Evolutionary conservation across 371 early-diverging fungal genomes (phyloP), one percentile per base, ranked within the genome.

Genomic region (Mortierella sp.): DNA sequence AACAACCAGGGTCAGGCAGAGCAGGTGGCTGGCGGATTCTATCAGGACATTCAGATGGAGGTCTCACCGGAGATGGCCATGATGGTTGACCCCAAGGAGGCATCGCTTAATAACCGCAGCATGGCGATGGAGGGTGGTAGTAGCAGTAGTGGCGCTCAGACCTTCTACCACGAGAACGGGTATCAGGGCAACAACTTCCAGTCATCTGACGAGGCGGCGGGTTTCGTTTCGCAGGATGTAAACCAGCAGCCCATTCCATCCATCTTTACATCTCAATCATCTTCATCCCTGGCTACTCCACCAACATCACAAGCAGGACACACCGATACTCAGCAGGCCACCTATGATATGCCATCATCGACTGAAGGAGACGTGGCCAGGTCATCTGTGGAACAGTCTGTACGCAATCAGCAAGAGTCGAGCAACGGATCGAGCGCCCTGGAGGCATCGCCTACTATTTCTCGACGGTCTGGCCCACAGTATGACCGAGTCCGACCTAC

Each of bases 401-500:
- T 43, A 1, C n/a, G 41, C 2, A 50, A n/a, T 8, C 37, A 19
- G 34, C 19, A 66, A 40, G 41, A 63, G 14, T 71, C 67, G 4
- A 63, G 71, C 5, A 74, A 70, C 19, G 64, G 66, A 39, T 61
- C 80, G 13, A 31, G 14, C 10, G n/a, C 45, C 6, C 43, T n/a
- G 0, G 74, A 79, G 37, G 7, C 52, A 8, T 68, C 75, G 22
- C 75, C 75, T 9, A 31, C 76, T 0, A 34, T 79, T 37, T 67
- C 69, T 4, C 69, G 71, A 0, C 34, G 71, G 52, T n/a, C 64
- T 26, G 43, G 19, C 5, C 29, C 64, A 10, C 64, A 68, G 1
- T 44, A 64, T 10, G 50, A 37, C 39, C 47, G 75, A 55, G 44
- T 65, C 10, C 66, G 80, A 16, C 80, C 80, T 8, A 79, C 76